Evolutionary conservation across 2,329 filamentous ascomycete genomes (phyloP).

Genomic region (Beauveria pseudobassiana): DNA sequence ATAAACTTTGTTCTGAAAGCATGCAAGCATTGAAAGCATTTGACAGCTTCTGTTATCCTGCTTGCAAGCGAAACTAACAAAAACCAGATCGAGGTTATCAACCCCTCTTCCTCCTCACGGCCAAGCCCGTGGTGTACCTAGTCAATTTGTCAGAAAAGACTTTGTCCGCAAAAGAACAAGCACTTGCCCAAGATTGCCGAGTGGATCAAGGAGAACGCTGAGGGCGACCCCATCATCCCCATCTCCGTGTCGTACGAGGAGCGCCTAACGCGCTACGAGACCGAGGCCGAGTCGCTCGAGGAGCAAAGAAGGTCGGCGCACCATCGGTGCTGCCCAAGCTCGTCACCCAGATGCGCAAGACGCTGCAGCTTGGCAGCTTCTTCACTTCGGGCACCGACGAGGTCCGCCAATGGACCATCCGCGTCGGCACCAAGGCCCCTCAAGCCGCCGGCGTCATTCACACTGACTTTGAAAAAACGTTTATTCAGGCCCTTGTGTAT

Average conservation of each 20-base stretch:
- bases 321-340: conserved; percentile 90
- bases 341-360: conserved; percentile 87
- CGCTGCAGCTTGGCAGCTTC: conserved; percentile 84
- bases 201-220: conserved; percentile 88
- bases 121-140: conserved; percentile 94
- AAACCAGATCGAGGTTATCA: conserved; percentile 86
- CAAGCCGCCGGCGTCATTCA: conserved; percentile 97
- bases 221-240: conserved; percentile 84
- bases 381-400: conserved; percentile 96
- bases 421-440: conserved; percentile 93
- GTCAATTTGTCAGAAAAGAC: conserved; percentile 95
- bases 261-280: conserved; percentile 72
- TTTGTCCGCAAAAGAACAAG: conserved; percentile 99
- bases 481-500: conserved; percentile 93
- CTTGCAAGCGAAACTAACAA: conserved; percentile 2
- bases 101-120: conserved; percentile 88
- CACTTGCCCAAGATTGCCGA: conserved; percentile 86
- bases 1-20: conserved; percentile 68
- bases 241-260: conserved; percentile 92
- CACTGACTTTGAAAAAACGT: conserved; percentile 98
- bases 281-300: conserved; percentile 67
- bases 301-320: conserved; percentile 80
- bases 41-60: neutral
- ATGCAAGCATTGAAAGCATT: conserved; percentile 12
- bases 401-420: conserved; percentile 96